These are phyloP conservation scores for Schizophyllum amplum DNA, from an alignment of 1,284 basidiomycete species.

Conservation along the genomic window DNA sequence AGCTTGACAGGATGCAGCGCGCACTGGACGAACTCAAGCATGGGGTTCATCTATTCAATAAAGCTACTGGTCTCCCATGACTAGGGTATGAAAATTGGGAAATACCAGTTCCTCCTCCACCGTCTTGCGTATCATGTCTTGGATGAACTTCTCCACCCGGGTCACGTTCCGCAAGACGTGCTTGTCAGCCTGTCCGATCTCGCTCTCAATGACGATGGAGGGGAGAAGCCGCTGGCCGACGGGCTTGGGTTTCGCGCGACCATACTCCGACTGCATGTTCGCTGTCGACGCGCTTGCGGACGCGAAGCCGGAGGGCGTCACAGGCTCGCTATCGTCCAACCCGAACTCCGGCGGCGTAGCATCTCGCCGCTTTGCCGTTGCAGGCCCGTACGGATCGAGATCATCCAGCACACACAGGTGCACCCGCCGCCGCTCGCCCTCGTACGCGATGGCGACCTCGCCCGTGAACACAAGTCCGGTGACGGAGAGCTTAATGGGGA, in stretches of 20 bases:
- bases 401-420: conserved; percentile 89
- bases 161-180: conserved; percentile 96
- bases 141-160: conserved; percentile 92
- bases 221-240: conserved; percentile 85
- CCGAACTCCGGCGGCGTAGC: conserved; percentile 19
- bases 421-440: conserved; percentile 71
- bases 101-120: conserved; percentile 92
- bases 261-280: conserved; percentile 16
- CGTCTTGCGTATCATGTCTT: conserved; percentile 90
- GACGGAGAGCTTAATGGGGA: conserved; percentile 88
- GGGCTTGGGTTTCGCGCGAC: conserved; percentile 55
- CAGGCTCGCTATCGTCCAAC: conserved; percentile 13
- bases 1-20: too few relatives aligned
- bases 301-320: conserved; percentile 33
- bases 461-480: conserved; percentile 84
- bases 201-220: conserved; percentile 89
- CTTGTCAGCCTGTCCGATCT: conserved; percentile 94
- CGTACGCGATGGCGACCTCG: conserved; percentile 87
- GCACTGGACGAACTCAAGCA: too few relatives aligned
- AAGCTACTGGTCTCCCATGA: conserved; percentile 40
- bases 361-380: conserved; percentile 35
- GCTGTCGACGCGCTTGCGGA: conserved; percentile 23
- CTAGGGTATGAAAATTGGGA: conserved; percentile 86
- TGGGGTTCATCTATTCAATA: too few relatives aligned
- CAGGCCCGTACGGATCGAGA: conserved; percentile 70